These are phyloP conservation scores for Elaeis guineensis DNA, from an alignment of 176 grass and related monocot genomes.

Conservation along the genomic window DNA sequence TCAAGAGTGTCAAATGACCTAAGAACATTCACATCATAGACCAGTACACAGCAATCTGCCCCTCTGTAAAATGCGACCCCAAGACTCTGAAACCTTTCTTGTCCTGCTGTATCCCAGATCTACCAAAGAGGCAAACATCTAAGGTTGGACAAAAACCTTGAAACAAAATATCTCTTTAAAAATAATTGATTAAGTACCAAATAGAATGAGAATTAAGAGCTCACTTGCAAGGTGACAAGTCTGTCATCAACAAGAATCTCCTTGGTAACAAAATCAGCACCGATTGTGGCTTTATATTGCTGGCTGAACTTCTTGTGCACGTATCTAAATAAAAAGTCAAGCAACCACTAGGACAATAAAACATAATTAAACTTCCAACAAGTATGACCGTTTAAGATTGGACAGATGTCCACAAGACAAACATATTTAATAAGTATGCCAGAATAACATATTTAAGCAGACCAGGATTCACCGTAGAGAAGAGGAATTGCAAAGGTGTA, in stretches of 20 bases:
- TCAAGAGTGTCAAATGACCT: slow-evolving; percentile 68
- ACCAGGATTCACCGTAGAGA: too few species aligned
- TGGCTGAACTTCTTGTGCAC: slow-evolving; percentile 95
- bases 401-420: too few species aligned
- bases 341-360: background rate
- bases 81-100: slow-evolving; percentile 97
- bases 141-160: too few species aligned
- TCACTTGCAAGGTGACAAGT: slow-evolving; percentile 89
- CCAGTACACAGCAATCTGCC: slow-evolving; percentile 81
- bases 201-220: slow-evolving; percentile 2
- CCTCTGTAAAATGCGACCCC: slow-evolving; percentile 97
- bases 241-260: slow-evolving; percentile 82
- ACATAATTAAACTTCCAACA: background rate
- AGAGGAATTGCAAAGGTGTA: too few species aligned
- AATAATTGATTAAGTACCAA: background rate
- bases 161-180: background rate
- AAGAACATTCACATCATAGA: slow-evolving; percentile 89
- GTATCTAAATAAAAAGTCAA: slow-evolving; percentile 51
- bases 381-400: too few species aligned
- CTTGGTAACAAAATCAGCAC: slow-evolving; percentile 96
- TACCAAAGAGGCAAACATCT: slow-evolving; percentile 16
- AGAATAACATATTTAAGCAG: too few species aligned
- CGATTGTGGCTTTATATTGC: slow-evolving; percentile 95
- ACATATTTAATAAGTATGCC: too few species aligned
- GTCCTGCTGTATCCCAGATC: slow-evolving; percentile 98